Evolutionary conservation across 805 yeast species (phyloP), one percentile per base, ranked within the genome.

Genomic region (Candida qinlingensis): DNA sequence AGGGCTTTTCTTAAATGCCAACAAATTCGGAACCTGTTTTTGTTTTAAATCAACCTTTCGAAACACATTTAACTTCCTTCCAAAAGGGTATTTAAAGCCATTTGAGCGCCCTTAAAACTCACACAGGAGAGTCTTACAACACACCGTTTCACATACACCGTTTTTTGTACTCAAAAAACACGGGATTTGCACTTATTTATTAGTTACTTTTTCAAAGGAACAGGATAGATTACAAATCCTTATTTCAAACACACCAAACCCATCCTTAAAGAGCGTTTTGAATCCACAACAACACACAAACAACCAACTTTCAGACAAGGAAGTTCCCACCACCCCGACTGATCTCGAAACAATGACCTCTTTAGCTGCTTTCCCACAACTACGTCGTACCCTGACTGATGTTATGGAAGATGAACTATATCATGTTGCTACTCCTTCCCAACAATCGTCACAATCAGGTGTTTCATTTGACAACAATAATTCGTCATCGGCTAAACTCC

Each of bases 381-480:
- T 76, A 38, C 75, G 77, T 60, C 74, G 80, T 55, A 70, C 83
- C 25, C 61, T 78, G 46, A 76, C 80, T 13, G 84, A 79, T 52
- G 75, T 79, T 25, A 72, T 79, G 73, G 85, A 80, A 52, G 85
- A 80, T 47, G 85, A 80, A 51, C 64, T 80, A 31, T 79, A 78
- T 54, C 75, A 71, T 42, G 51, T 57, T 34, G 61, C 59, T n/a
- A 37, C 31, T 25, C 43, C 19, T 19, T 19, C 25, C 37, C 51
- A 37, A 28, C 53, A 44, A 34, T 26, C 39, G 2, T 13, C 19
- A 19, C 19, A 19, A 19, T 19, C 39, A n/a, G 39, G 13, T 19
- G n/a, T 27, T 12, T 6, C 30, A 31, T 31, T 43, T 26, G 47
- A 44, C 44, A 50, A 43, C 31, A 37, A 34, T 26, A n/a, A 44